Evolutionary conservation across 2,329 filamentous ascomycete genomes (phyloP), one percentile per base, ranked within the genome.

Genomic region (Claviceps africana): DNA sequence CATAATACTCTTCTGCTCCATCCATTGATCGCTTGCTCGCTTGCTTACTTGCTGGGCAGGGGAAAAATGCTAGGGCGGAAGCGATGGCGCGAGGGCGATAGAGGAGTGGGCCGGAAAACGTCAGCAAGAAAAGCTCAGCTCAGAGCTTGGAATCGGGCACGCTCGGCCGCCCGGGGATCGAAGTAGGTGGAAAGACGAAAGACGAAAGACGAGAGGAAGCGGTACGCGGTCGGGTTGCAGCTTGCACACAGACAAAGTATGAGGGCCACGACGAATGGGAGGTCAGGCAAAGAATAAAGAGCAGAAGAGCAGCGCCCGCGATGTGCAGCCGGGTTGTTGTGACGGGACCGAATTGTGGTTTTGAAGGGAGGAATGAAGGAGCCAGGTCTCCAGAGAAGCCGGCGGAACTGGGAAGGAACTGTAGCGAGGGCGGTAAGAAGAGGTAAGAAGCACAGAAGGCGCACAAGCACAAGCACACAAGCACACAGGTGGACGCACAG

Each of bases 331-430:
- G 4, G 33, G 33, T 40, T 48, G 37, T 28, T 30, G n/a, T 39
- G 52, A 30, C 31, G 48, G 37, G 30, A 19, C 19, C 45, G 44
- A 17, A 33, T 39, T 39, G 44, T 33, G 37, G 39, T 37, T 47
- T 48, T 39, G 33, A 28, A 50, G 48, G 35, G 51, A n/a, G 35
- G 15, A 46, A 48, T 43, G 45, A 47, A 35, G 37, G 51, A 55
- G 31, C 46, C 42, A 30, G 50, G 42, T n/a, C n/a, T n/a, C n/a
- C n/a, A n/a, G 13, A 46, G 44, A 50, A 37, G 53, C 4, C 22
- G 21, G 47, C n/a, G n/a, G n/a, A n/a, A n/a, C n/a, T n/a, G 45
- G 48, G 54, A 50, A 53, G 45, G 53, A 54, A 47, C 30, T 19
- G 47, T n/a, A 30, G 49, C 22, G 35, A 22, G 17, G n/a, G n/a